These are phyloP conservation scores for Globisporangium apiculatum DNA, from an alignment of 352 stramenopile genomes.

Conservation along the genomic window DNA sequence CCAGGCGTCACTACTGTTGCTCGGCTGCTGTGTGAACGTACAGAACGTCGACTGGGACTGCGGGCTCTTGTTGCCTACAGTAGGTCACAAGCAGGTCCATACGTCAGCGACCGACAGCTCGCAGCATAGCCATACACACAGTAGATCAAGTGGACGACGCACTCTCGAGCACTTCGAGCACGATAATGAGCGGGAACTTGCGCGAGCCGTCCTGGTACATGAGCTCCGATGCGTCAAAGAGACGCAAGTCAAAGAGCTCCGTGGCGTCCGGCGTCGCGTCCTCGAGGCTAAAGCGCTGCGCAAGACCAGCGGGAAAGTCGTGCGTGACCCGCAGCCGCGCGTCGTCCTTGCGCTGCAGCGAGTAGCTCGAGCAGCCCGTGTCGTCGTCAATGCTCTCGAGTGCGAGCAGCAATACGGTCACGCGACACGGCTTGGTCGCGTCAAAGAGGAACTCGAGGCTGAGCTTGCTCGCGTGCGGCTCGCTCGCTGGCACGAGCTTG, in stretches of 20 bases:
- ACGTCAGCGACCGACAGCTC: not conserved
- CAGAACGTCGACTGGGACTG: constrained; percentile 81
- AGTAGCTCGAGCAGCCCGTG: constrained; percentile 52
- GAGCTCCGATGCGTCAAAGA: constrained; percentile 32
- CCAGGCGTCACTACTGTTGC: constrained; percentile 22
- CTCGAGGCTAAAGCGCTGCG: constrained; percentile 40
- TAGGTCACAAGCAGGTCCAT: too few relatives aligned
- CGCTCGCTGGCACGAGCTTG: constrained; percentile 29
- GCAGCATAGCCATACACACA: not conserved
- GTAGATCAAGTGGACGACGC: not conserved
- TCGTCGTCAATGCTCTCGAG: constrained; percentile 62
- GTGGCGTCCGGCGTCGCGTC: constrained; percentile 10
- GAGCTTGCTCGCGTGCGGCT: constrained; percentile 20
- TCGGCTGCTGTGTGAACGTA: constrained; percentile 49
- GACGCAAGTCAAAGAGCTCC: constrained; percentile 33
- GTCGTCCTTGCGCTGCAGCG: constrained; percentile 39
- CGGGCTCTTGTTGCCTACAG: constrained; percentile 18
- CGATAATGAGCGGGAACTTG: constrained; percentile 61
- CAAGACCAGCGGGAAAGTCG: constrained; percentile 42
- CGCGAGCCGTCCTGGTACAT: constrained; percentile 32
- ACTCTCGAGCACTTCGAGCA: constrained; percentile 49
- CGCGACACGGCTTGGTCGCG: constrained; percentile 61
- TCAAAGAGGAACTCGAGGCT: constrained; percentile 74
- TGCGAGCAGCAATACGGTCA: constrained; percentile 57
- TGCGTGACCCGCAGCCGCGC: constrained; percentile 21